A percentile compares a stretch with the other conserved stretches of the same genome.
phyloP scores from a whole-genome alignment of 805 yeast genomes.

The Diddensiella transvaalensis region DNA sequence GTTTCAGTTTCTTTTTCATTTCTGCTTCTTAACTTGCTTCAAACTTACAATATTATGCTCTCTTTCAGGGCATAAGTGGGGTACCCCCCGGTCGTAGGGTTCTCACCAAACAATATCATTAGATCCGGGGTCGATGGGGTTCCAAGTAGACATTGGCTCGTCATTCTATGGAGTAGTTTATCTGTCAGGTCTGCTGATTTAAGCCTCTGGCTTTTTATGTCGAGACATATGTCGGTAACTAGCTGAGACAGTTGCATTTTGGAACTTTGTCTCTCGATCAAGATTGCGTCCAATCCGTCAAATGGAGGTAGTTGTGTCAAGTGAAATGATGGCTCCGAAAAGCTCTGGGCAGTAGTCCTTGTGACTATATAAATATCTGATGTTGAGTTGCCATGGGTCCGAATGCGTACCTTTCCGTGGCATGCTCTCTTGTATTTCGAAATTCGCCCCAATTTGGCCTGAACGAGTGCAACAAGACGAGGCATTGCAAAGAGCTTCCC shows the following conservation, averaged over 20 bases:
- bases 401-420: background rate
- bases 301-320: background rate
- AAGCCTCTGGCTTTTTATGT: background rate
- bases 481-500: constrained; percentile 2
- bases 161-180: background rate
- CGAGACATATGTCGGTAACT: background rate
- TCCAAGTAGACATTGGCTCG: constrained; percentile 1
- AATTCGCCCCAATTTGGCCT: background rate
- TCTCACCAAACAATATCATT: constrained; percentile 6
- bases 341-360: constrained; percentile 7
- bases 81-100: constrained; percentile 8
- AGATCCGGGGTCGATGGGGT: constrained; percentile 3
- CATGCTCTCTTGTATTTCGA: background rate
- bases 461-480: constrained; percentile 8
- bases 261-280: background rate
- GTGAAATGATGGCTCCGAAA: background rate
- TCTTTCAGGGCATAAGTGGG: constrained; percentile 10
- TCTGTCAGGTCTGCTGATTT: background rate
- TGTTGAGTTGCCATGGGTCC: background rate
- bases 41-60: constrained; percentile 8
- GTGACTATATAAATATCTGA: constrained; percentile 1
- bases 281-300: constrained; percentile 6
- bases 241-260: background rate
- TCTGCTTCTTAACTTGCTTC: too few relatives aligned
- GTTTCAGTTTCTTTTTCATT: too few relatives aligned